Percentiles rank a stretch among this genome's conserved stretches.
Conservation (phyloP, 2,329 filamentous ascomycete genomes). For the Emericellopsis cladophorae region DNA sequence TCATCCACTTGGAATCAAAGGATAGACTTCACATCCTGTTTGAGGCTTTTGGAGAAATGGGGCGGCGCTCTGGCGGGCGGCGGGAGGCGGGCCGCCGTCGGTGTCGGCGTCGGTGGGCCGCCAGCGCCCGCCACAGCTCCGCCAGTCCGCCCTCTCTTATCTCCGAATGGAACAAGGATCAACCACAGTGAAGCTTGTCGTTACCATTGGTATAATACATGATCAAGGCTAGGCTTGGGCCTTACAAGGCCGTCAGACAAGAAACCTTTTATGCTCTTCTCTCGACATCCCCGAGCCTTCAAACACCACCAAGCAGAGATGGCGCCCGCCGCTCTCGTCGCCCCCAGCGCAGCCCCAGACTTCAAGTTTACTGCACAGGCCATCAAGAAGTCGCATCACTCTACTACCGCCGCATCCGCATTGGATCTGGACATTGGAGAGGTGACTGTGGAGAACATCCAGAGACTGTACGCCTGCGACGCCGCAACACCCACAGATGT, state of each 20-base stretch:
- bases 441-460: background rate
- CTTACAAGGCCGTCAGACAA: background rate
- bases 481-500: conserved; percentile 1
- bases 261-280: background rate
- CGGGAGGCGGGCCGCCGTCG: background rate
- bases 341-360: background rate
- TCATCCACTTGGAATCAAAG: background rate
- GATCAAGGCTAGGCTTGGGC: background rate
- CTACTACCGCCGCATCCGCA: background rate
- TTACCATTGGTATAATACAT: background rate
- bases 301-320: background rate
- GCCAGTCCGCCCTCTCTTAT: background rate
- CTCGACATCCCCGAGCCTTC: background rate
- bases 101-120: background rate
- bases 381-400: background rate
- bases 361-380: background rate
- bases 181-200: background rate
- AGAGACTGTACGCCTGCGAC: background rate
- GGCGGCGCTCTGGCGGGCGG: background rate
- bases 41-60: background rate
- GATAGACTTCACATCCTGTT: background rate
- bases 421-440: background rate
- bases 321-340: background rate
- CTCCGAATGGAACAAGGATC: background rate
- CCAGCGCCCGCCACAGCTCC: too few species aligned